Evolutionary conservation across 202 grass and related monocot species (phyloP).

Genomic region (Thinopyrum obtusiflorum): DNA sequence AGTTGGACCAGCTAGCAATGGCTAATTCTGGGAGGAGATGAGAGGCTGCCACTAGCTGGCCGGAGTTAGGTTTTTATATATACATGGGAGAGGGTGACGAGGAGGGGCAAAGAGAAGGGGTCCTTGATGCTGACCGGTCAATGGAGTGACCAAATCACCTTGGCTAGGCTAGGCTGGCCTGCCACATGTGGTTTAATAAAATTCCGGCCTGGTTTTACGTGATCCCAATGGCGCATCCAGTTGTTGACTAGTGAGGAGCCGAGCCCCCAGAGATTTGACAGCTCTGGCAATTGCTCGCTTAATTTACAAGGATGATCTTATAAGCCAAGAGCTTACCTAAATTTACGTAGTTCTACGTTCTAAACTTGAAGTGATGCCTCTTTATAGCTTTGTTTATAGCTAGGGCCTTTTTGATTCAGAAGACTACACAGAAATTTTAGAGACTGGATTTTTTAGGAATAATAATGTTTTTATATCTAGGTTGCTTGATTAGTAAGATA

Average conservation of each 20-base stretch:
- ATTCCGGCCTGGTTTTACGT: conserved; percentile 19
- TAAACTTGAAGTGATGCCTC: too few species aligned
- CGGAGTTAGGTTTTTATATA: conserved; percentile 13
- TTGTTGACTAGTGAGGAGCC: conserved; percentile 9
- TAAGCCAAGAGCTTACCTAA: background rate
- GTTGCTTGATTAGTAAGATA: too few species aligned
- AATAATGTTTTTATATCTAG: too few species aligned
- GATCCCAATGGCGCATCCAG: conserved; percentile 33
- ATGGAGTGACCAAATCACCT: conserved; percentile 42
- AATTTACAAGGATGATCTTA: background rate
- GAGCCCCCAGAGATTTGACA: background rate
- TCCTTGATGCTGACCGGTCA: conserved; percentile 42
- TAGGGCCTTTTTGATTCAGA: too few species aligned
- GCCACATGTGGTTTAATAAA: conserved; percentile 2
- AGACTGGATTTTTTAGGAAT: too few species aligned
- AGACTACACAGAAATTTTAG: too few species aligned
- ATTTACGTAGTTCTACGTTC: background rate
- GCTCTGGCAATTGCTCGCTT: background rate
- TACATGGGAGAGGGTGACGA: background rate
- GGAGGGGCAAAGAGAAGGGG: background rate
- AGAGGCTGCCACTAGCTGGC: background rate
- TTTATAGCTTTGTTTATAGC: too few species aligned
- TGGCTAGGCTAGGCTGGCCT: conserved; percentile 17
- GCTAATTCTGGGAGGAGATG: background rate
- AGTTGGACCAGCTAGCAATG: conserved; percentile 1